These are phyloP conservation scores for Poa annua DNA, from an alignment of 176 grass and related monocot genomes.

Conservation along the genomic window DNA sequence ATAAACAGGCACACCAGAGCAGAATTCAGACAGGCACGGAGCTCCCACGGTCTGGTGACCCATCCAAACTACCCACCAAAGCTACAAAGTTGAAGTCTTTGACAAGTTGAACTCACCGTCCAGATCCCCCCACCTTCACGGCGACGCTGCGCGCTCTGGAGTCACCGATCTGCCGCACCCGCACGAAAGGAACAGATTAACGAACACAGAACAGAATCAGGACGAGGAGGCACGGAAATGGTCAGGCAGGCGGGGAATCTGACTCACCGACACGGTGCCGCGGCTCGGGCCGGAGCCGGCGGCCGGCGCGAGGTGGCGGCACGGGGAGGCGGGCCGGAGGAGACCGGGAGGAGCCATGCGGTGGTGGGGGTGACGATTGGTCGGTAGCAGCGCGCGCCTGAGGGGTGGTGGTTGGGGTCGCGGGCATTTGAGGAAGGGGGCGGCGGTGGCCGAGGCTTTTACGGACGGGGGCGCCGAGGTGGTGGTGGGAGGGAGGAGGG, in stretches of 20 bases:
- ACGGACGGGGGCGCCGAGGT: too few species aligned
- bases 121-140: conserved; percentile 46
- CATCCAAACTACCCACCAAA: background rate
- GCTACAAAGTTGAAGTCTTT: background rate
- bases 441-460: background rate
- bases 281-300: conserved; percentile 34
- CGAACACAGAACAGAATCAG: background rate
- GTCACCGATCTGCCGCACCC: conserved; percentile 47
- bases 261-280: conserved; percentile 39
- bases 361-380: background rate
- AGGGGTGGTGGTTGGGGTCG: conserved; percentile 33
- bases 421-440: conserved; percentile 49
- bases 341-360: conserved; percentile 54
- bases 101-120: conserved; percentile 43
- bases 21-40: background rate
- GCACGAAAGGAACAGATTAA: background rate
- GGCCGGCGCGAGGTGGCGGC: conserved; percentile 14
- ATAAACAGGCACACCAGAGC: background rate
- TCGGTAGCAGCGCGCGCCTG: background rate
- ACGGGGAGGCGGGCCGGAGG: conserved; percentile 50
- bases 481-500: background rate
- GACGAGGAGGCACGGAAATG: background rate
- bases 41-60: background rate
- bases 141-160: conserved; percentile 8
- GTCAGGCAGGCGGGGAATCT: background rate